Conservation (phyloP, 2,329 filamentous ascomycete genomes). For the Alternaria sp. region DNA sequence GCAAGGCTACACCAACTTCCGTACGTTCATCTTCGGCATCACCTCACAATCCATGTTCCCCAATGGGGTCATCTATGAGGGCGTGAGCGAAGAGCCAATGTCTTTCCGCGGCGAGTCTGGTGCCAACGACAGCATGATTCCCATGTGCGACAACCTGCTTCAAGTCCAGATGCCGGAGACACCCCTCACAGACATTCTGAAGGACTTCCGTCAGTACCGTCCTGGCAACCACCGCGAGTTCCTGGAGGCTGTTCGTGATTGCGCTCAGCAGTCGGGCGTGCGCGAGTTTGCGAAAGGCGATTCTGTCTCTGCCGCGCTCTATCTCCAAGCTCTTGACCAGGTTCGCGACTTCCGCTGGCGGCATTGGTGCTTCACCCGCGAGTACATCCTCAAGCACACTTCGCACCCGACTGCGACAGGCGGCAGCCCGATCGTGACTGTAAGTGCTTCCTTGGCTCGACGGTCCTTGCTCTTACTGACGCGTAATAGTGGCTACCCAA, state of each 20-base stretch:
- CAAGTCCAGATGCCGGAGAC: slow-evolving; percentile 88
- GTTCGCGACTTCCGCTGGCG: slow-evolving; percentile 83
- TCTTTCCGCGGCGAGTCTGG: slow-evolving; percentile 91
- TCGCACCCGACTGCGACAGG: slow-evolving; percentile 79
- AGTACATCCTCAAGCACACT: slow-evolving; percentile 83
- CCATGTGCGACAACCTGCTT: slow-evolving; percentile 85
- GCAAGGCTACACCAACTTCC: slow-evolving; percentile 83
- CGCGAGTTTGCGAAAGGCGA: slow-evolving; percentile 69
- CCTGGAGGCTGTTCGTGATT: slow-evolving; percentile 70
- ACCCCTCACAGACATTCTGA: slow-evolving; percentile 84
- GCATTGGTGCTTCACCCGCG: slow-evolving; percentile 84
- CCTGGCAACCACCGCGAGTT: slow-evolving; percentile 90
- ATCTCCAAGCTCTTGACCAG: slow-evolving; percentile 67
- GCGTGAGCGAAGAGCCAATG: slow-evolving; percentile 75
- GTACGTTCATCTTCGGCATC: slow-evolving; percentile 97
- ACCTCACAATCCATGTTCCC: slow-evolving; percentile 94
- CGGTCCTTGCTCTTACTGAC: slow-evolving; percentile 4
- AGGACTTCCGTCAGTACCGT: slow-evolving; percentile 87
- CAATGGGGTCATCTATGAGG: slow-evolving; percentile 87
- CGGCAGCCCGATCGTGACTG: slow-evolving; percentile 79
- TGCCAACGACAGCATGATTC: slow-evolving; percentile 93
- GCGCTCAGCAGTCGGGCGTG: slow-evolving; percentile 59
- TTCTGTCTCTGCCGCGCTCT: slow-evolving; percentile 59
- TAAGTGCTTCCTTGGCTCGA: slow-evolving; percentile 26
- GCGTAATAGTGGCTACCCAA: slow-evolving; percentile 72